Evolutionary conservation across 148 eudicot species (phyloP).

Genomic region (Amaranthus cruentus): DNA sequence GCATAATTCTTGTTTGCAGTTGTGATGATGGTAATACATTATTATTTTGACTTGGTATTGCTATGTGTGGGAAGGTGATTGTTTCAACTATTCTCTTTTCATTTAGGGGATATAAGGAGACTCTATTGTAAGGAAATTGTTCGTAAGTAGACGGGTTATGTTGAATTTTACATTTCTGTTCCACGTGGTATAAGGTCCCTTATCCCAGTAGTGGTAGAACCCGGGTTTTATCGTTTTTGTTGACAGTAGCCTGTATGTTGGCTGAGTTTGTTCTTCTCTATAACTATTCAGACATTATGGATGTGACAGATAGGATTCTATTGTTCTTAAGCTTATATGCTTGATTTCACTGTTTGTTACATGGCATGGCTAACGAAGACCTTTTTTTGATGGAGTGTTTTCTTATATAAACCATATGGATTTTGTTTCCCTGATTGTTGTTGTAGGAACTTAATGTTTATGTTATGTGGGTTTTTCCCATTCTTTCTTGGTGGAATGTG

Average conservation of each 20-base stretch:
- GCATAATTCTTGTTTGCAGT: neutral
- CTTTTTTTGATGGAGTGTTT: neutral
- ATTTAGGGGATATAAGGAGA: neutral
- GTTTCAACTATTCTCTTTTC: neutral
- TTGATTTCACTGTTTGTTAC: neutral
- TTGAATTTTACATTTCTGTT: too few species aligned
- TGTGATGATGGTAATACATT: neutral
- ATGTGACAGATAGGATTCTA: neutral
- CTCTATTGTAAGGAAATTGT: neutral
- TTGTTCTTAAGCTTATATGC: too few species aligned
- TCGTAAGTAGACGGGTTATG: neutral
- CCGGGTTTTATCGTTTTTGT: too few species aligned
- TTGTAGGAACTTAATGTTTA: neutral
- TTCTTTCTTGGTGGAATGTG: neutral
- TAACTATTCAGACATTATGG: neutral
- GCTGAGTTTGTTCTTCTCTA: neutral
- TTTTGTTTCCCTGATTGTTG: neutral
- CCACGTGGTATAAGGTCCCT: neutral
- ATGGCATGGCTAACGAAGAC: neutral
- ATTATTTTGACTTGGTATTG: neutral
- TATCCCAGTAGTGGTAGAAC: neutral
- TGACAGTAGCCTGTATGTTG: too few species aligned
- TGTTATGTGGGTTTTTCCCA: neutral
- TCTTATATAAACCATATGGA: neutral
- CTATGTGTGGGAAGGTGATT: neutral